A percentile compares a stretch with the other conserved stretches of the same genome.
Conservation (phyloP, 805 yeast genomes). For the Tetrapisispora fleetii region DNA sequence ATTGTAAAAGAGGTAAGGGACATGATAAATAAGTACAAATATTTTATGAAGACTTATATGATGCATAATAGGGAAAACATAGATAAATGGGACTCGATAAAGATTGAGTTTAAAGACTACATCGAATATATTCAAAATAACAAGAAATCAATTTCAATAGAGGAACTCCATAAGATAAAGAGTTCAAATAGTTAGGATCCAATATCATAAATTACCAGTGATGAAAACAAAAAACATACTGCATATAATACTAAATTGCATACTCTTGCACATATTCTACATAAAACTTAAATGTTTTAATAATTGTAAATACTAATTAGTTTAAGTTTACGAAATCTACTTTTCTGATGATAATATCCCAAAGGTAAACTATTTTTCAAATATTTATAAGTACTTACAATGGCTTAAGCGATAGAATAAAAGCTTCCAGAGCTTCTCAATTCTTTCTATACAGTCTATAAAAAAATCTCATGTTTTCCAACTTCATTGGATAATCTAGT, state of each 20-base stretch:
- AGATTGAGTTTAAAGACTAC: constrained; percentile 10
- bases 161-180: neutral
- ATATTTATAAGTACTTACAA: no score
- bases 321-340: neutral
- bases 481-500: constrained; percentile 51
- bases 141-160: neutral
- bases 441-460: constrained; percentile 60
- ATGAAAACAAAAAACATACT: neutral
- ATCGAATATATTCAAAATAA: constrained; percentile 12
- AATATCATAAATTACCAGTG: no score
- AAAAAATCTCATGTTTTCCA: constrained; percentile 84
- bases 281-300: neutral
- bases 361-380: no score
- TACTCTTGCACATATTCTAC: neutral
- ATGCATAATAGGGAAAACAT: constrained; percentile 17
- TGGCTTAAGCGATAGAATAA: no score
- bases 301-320: neutral
- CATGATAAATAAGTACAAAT: constrained; percentile 22
- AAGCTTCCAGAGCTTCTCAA: no score
- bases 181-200: no score
- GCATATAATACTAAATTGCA: neutral
- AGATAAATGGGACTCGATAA: constrained; percentile 18
- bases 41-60: constrained; percentile 26
- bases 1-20: constrained; percentile 9
- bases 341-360: no score